These are phyloP conservation scores for Phaeosphaeria sp. DNA, from an alignment of 2,329 filamentous ascomycete genomes.

Conservation along the genomic window DNA sequence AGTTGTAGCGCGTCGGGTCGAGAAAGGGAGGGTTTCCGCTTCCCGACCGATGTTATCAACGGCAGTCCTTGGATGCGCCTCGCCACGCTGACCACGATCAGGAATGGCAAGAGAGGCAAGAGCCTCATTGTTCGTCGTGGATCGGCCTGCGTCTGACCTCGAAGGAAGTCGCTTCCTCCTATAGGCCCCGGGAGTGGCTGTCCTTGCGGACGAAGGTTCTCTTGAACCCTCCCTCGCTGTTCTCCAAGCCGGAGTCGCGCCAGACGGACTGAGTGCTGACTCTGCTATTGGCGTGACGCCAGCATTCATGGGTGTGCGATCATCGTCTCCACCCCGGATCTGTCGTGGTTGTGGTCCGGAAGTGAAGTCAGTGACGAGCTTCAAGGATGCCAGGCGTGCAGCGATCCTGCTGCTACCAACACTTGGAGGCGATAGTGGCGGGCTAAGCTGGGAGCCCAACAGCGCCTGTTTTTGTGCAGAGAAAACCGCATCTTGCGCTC, in stretches of 20 bases:
- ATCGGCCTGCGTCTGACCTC: conserved; percentile 38
- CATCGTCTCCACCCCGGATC: conserved; percentile 70
- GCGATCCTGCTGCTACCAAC: conserved; percentile 62
- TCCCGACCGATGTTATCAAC: conserved; percentile 49
- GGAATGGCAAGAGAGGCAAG: conserved; percentile 46
- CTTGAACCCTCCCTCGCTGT: conserved; percentile 41
- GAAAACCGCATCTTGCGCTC: conserved; percentile 68
- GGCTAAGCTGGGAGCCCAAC: conserved; percentile 67
- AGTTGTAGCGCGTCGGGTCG: conserved; percentile 38
- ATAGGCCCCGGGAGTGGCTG: conserved; percentile 68
- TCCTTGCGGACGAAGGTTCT: conserved; percentile 58
- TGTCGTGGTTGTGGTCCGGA: conserved; percentile 55
- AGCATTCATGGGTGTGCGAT: conserved; percentile 75
- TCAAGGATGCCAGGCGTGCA: conserved; percentile 82
- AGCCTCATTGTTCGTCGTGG: conserved; percentile 39
- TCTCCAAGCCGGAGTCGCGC: conserved; percentile 51
- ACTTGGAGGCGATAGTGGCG: conserved; percentile 76
- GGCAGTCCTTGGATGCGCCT: conserved; percentile 41
- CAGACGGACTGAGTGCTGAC: conserved; percentile 71
- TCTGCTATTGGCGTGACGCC: conserved; percentile 87
- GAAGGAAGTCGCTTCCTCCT: conserved; percentile 70
- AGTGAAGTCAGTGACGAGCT: conserved; percentile 89
- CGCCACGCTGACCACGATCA: conserved; percentile 41
- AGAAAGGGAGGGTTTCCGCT: conserved; percentile 51
- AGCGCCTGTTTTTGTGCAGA: conserved; percentile 60